Conservation (phyloP, 148 eudicot genomes). For the Fagopyrum esculentum region DNA sequence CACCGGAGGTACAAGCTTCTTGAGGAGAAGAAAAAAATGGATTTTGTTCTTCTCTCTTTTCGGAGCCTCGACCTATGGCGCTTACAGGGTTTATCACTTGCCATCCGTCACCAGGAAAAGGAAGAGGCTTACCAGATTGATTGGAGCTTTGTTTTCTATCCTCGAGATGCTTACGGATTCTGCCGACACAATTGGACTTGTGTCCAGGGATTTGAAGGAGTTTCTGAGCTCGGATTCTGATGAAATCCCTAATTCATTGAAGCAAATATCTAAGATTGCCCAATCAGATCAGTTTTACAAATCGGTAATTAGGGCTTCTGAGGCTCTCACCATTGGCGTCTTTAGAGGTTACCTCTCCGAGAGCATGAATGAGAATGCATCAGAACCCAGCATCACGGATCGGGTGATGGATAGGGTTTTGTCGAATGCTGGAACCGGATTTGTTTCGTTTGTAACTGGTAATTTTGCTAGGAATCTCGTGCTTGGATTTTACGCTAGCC, state of each 20-base stretch:
- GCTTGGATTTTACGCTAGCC: slow-evolving; percentile 39
- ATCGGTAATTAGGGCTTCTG: slow-evolving; percentile 34
- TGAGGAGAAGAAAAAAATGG: slow-evolving; percentile 48
- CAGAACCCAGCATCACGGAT: slow-evolving; percentile 37
- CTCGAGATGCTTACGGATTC: slow-evolving; percentile 46
- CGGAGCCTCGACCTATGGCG: slow-evolving; percentile 57
- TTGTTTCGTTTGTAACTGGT: slow-evolving; percentile 77
- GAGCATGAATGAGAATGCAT: slow-evolving; percentile 16
- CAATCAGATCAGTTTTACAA: slow-evolving; percentile 48
- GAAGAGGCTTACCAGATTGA: slow-evolving; percentile 28
- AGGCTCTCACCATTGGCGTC: slow-evolving; percentile 53
- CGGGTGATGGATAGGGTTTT: slow-evolving; percentile 62
- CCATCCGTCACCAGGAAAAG: slow-evolving; percentile 52
- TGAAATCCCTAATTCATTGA: slow-evolving; percentile 62
- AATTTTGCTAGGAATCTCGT: slow-evolving; percentile 76
- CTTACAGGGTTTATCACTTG: slow-evolving; percentile 44
- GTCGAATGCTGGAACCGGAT: slow-evolving; percentile 58
- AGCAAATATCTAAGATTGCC: slow-evolving; percentile 53
- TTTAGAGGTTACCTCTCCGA: slow-evolving; percentile 39
- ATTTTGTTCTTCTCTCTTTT: slow-evolving; percentile 44
- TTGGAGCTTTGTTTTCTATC: slow-evolving; percentile 38
- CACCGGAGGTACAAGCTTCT: slow-evolving; percentile 13
- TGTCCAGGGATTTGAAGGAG: slow-evolving; percentile 57
- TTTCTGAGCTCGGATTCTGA: slow-evolving; percentile 59
- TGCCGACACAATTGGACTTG: slow-evolving; percentile 48